These are phyloP conservation scores for Phytophthora meadii DNA, from an alignment of 352 stramenopile genomes.

Conservation along the genomic window DNA sequence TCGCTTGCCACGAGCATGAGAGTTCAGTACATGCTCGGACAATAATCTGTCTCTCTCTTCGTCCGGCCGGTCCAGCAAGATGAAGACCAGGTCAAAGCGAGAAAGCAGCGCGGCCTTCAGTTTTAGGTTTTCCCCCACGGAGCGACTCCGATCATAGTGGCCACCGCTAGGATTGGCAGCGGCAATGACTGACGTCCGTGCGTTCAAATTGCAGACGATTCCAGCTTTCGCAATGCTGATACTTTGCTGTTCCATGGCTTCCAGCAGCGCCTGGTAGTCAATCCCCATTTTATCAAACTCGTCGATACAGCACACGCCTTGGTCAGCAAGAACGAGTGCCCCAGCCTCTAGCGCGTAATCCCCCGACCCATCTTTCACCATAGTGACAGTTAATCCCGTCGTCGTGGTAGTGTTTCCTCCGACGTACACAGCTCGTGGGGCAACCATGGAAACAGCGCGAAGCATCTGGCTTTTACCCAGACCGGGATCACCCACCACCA, in stretches of 20 bases:
- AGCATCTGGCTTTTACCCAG: constrained; percentile 98
- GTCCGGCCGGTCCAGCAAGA: constrained; percentile 95
- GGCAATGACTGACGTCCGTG: constrained; percentile 95
- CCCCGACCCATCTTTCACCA: constrained; percentile 94
- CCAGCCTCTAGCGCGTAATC: constrained; percentile 94
- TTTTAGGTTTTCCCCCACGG: constrained; percentile 96
- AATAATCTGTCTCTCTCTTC: constrained; percentile 93
- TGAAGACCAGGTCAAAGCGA: constrained; percentile 98
- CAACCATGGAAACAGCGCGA: constrained; percentile 89
- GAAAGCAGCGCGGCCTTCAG: constrained; percentile 96
- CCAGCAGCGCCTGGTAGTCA: constrained; percentile 93
- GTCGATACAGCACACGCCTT: constrained; percentile 98
- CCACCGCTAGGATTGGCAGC: constrained; percentile 97
- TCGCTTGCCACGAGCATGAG: constrained; percentile 57
- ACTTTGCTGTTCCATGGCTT: constrained; percentile 99
- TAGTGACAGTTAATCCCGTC: constrained; percentile 96
- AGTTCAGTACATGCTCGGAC: constrained; percentile 96
- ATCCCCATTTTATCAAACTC: constrained; percentile 98
- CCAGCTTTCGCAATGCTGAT: constrained; percentile 93
- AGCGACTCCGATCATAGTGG: constrained; percentile 96
- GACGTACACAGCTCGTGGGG: constrained; percentile 96
- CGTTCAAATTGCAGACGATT: constrained; percentile 96
- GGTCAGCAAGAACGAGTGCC: constrained; percentile 93
- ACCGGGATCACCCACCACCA: constrained; percentile 96
- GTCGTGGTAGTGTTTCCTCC: constrained; percentile 97